Base-by-base conservation (phyloP, 2,329 filamentous ascomycete species). In the Alternaria brassicicola region DNA sequence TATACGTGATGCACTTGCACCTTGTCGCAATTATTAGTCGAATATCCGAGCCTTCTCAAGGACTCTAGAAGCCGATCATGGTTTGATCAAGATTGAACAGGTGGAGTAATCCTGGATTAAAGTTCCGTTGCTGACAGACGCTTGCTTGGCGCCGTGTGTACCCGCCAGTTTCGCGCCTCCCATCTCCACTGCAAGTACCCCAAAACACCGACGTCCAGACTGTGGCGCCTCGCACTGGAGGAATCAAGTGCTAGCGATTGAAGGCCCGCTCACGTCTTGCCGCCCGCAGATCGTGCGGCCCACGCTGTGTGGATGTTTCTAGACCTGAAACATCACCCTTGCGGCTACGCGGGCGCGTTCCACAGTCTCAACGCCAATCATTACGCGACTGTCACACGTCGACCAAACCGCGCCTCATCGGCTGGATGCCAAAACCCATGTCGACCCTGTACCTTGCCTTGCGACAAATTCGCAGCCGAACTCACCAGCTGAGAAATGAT, bases 291-390 rank as follows among this genome's bases (percentile, higher is more conserved):
- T 70, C 56, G 61, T 56, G 57, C 48, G 55, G 62, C 45, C 52
- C 61, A 61, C 60, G 15, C 35, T 19, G 26, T 53, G 49, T 56
- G 63, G 57, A 63, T 62, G 68, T 70, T 71, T 70, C 58, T 63
- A 59, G 62, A 65, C 59, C 58, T 76, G 73, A 76, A 76, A 76
- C 73, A 64, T 38, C 9, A 57, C 54, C 64, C 66, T 41, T 59
- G 64, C 66, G 49, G 47, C 52, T 61, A 55, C 61, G 57, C 66
- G 64, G 61, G 50, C 67, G 62, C 59, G 71, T 68, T 69, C 62
- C 59, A 69, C 66, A 62, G 67, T 33, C 55, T 64, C 66, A 56
- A 55, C 52, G 52, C 76, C 76, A 78, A 78, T 78, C 64, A 66
- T 51, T 73, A 67, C 65, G 68, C 69, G 68, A 69, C 65, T 60